phyloP scores from a whole-genome alignment of 23 red algal species.

The Cyanidium caldarium region DNA sequence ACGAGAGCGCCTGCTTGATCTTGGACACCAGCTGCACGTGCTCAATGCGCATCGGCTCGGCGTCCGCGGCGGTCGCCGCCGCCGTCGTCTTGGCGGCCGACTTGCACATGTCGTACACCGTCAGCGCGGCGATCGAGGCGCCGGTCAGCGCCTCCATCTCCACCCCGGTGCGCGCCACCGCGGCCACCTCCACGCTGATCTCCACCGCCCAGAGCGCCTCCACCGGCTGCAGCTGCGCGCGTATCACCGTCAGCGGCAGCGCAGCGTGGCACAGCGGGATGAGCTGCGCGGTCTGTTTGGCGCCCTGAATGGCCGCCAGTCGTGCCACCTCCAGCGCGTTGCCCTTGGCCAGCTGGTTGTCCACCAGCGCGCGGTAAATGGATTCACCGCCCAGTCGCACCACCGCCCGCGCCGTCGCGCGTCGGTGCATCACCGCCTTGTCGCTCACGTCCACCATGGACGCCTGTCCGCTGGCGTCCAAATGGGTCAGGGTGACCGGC shows the following conservation, averaged over 20 bases:
- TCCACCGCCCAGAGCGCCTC: background rate
- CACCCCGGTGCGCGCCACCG: slow-evolving; percentile 52
- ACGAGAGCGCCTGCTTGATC: too few species aligned
- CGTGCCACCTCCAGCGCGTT: slow-evolving; percentile 66
- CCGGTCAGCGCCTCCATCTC: slow-evolving; percentile 98
- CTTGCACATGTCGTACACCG: slow-evolving; percentile 99
- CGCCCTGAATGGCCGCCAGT: slow-evolving; percentile 62
- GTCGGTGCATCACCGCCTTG: slow-evolving; percentile 27
- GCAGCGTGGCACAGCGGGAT: slow-evolving; percentile 89
- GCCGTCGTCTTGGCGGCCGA: slow-evolving; percentile 40
- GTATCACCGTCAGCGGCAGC: slow-evolving; percentile 35
- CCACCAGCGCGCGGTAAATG: background rate
- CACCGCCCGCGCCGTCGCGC: slow-evolving; percentile 31
- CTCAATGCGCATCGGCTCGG: too few species aligned
- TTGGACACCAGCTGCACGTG: too few species aligned
- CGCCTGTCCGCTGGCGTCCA: slow-evolving; percentile 25
- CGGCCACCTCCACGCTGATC: background rate
- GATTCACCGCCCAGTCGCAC: slow-evolving; percentile 29
- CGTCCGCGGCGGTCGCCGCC: background rate
- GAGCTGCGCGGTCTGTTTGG: slow-evolving; percentile 50
- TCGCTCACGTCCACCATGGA: slow-evolving; percentile 74
- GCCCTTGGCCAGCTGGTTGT: slow-evolving; percentile 19
- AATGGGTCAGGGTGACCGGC: slow-evolving; percentile 69
- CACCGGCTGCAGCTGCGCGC: slow-evolving; percentile 27
- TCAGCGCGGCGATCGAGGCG: slow-evolving; percentile 59